Base-by-base conservation (phyloP, 73 alveolate genomes). In the Urostyla sp. region DNA sequence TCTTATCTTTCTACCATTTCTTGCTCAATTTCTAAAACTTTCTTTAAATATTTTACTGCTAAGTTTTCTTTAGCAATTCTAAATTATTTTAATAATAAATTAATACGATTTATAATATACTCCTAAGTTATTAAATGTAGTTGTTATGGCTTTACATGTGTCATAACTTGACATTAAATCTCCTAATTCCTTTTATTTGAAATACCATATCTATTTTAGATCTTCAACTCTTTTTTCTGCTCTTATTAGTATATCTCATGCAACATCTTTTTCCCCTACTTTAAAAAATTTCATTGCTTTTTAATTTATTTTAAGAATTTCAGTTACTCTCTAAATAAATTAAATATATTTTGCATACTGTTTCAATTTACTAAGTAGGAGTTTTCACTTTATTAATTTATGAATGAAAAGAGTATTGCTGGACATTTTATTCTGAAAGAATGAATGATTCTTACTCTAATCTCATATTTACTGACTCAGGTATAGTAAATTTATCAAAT, bases 121-220 rank as follows among this genome's bases (percentile, higher is more conserved):
- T 6, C 83, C 83, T 2, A 69, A 31, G 44, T 69, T 69, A 32
- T 69, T 69, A 48, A 46, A 69, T 20, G 83, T 69, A 8, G 83
- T 69, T 1, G 83, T 69, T 10, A 69, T 34, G 3, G 83, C 83
- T 69, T 69, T 69, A 54, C 83, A 69, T 3, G 60, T 54, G 18
- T 1, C 7, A 45, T 21, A 37, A 49, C 49, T 69, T 7, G 72
- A 5, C 6, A 69, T 67, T 69, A 69, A 31, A 35, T 69, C 83
- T 0, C 83, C 83, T 16, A 69, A 37, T 2, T 69, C 83, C 34
- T 49, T 45, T 48, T 69, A 46, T 27, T 69, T 40, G n/a, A 46
- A 69, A 34, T 69, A 69, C 83, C 83, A 69, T 3, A 13, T 6
- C 26, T 69, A n/a, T 46, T 48, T 69, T 30, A 69, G 48, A 32